Evolutionary conservation across 768 basidiomycete species (phyloP), one percentile per base, ranked within the genome.

Genomic region (Boletus speciosus): DNA sequence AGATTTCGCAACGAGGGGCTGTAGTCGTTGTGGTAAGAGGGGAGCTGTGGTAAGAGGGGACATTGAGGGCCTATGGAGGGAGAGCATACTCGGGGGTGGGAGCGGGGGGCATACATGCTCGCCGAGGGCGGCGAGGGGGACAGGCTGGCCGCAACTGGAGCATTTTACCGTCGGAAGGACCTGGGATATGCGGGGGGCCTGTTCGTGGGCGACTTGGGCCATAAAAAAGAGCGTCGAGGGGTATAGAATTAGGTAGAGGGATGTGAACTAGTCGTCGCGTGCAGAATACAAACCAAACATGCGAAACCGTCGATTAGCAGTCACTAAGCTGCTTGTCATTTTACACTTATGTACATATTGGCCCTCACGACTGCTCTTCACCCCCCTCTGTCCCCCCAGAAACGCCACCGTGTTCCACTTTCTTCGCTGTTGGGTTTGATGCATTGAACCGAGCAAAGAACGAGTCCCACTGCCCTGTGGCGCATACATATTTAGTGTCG

Each of bases 91-190:
- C 45, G 81, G 77, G 10, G 76, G 66, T 16, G 84, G 76, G 1
- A 80, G 77, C 10, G 76, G 69, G 6, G 76, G 59, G 69, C 93
- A 97, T 66, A 83, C 74, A 66, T 96, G 93, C 57, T 91, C 88
- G 36, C 84, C 84, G 35, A 96, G 83, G 43, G 84, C 78, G 44
- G 78, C 73, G 35, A 96, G 76, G 32, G 88, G 83, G 37, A 97
- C 88, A 1, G 80, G 82, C 9, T 75, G 73, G 61, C 75, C 74
- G 67, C 93, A 97, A 31, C 74, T 86, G 3, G 90, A 90, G 70
- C 93, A 97, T 68, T 88, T 95, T 56, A 94, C 86, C 3, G 84
- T 77, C 6, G 93, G 91, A 10, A 96, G 76, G 46, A 86, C 69
- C 68, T 91, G 83, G 23, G 90, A 91, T 58, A 61, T 52, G 16